These are phyloP conservation scores for Backusella macrospora DNA, from an alignment of 192 early-diverging fungal genomes.

Conservation along the genomic window DNA sequence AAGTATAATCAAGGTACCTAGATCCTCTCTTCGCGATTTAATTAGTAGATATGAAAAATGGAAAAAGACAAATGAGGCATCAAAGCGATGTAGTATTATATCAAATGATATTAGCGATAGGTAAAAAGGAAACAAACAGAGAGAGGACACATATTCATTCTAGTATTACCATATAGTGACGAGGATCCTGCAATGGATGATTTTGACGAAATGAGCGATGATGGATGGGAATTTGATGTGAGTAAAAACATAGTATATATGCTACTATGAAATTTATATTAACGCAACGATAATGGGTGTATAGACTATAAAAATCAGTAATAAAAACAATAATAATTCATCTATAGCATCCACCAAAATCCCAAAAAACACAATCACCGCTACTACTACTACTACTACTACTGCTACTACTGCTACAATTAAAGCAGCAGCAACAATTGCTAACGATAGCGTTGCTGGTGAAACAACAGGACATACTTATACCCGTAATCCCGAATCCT, in stretches of 20 bases:
- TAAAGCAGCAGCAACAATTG: not conserved
- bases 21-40: conserved; percentile 62
- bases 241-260: conserved; percentile 17
- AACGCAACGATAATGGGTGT: not conserved
- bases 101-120: conserved; percentile 29
- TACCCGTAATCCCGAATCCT: conserved; percentile 32
- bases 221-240: conserved; percentile 62
- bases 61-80: conserved; percentile 46
- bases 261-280: not conserved
- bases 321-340: not conserved
- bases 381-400: conserved; percentile 15
- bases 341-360: not conserved
- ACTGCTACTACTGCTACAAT: too few species aligned
- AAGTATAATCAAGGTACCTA: conserved; percentile 53
- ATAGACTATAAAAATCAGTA: not conserved
- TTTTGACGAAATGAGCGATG: conserved; percentile 44
- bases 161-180: conserved; percentile 28
- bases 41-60: conserved; percentile 66
- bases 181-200: conserved; percentile 50
- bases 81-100: conserved; percentile 26
- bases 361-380: conserved; percentile 17
- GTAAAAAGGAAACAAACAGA: conserved; percentile 17
- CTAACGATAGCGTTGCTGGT: not conserved
- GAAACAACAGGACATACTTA: conserved; percentile 15
- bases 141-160: not conserved